Evolutionary conservation across 225 moss, liverwort and hornwort genomes (phyloP), one percentile per base, ranked within the genome.

Genomic region (Pleurozium schreberi): DNA sequence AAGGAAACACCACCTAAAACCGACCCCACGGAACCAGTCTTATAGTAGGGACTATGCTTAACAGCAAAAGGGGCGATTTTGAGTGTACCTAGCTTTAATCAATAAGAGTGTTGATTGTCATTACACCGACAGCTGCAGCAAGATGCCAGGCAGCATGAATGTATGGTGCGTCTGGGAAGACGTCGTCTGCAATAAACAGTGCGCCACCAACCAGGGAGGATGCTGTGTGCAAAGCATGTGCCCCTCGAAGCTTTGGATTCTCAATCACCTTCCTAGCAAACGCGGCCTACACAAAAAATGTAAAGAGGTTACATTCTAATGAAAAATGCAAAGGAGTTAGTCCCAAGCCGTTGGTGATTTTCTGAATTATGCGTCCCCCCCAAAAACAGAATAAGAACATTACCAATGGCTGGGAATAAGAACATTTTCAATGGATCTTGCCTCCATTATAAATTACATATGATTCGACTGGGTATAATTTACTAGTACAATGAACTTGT

Each of bases 131-230:
- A 83, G 95, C 97, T 82, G 98, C 98, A 69, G 97, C 94, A 52
- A 97, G 82, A 93, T 99, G 98, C 98, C 98, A 97, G 42, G 96
- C 98, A 82, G 98, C 97, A 90, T 99, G 98, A 82, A 97, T 91
- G 83, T 94, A 99, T 27, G 98, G 96, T 40, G 93, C 91, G 61
- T 94, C 91, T 34, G 96, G 95, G 87, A 84, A 91, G 38, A 96
- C 19, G 84, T 99, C 98, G 57, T 99, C 98, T 10, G 94, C 98
- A 80, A 99, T 95, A 88, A 96, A 99, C 40, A 99, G 85, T 12
- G 92, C 98, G 84, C 91, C 94, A 86, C 97, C 98, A 80, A 96
- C 68, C 55, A 96, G 85, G 21, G 97, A 91, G 59, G 98, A 94
- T 81, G 94, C 89, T 38, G 93, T 92, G 86, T 99, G 98, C 87